These are phyloP conservation scores for Hyphopichia wangnamkhiaoensis DNA, from an alignment of 1,139 yeast species.

Conservation along the genomic window DNA sequence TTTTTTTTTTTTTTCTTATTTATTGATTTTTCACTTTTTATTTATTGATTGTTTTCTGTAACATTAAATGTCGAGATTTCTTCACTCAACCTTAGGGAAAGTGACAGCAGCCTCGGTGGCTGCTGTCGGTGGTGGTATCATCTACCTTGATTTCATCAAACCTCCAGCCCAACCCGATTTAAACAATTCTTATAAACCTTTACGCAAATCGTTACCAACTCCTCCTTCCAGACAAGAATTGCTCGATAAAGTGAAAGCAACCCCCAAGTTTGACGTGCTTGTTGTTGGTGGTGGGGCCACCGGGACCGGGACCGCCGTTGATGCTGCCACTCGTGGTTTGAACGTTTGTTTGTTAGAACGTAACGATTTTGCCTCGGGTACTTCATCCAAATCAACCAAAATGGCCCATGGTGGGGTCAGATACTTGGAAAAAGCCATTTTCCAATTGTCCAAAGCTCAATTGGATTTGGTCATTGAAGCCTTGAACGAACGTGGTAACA, in stretches of 20 bases:
- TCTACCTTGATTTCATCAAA: slow-evolving; percentile 44
- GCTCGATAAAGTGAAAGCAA: slow-evolving; percentile 30
- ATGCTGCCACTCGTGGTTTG: slow-evolving; percentile 88
- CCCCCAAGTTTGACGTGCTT: slow-evolving; percentile 71
- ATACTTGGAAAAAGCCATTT: slow-evolving; percentile 91
- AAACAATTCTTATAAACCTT: slow-evolving; percentile 36
- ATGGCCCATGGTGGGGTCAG: slow-evolving; percentile 98
- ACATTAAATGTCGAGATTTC: slow-evolving; percentile 16
- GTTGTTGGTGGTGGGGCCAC: slow-evolving; percentile 96
- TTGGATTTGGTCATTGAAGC: slow-evolving; percentile 93
- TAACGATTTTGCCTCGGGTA: slow-evolving; percentile 88
- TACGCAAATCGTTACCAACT: slow-evolving; percentile 32
- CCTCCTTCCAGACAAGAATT: slow-evolving; percentile 41
- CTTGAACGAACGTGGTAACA: slow-evolving; percentile 85
- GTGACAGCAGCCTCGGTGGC: slow-evolving; percentile 36
- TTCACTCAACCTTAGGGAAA: slow-evolving; percentile 25
- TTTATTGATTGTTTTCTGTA: background rate
- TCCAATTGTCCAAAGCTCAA: slow-evolving; percentile 88
- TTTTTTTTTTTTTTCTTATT: slow-evolving; percentile 2
- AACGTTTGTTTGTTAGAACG: slow-evolving; percentile 86
- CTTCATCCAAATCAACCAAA: slow-evolving; percentile 93
- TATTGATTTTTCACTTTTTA: no score
- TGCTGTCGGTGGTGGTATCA: slow-evolving; percentile 37
- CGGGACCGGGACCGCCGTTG: slow-evolving; percentile 91
- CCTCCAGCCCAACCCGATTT: slow-evolving; percentile 35